phyloP scores from a whole-genome alignment of 306 rosid species.

The Acacia confusa region DNA sequence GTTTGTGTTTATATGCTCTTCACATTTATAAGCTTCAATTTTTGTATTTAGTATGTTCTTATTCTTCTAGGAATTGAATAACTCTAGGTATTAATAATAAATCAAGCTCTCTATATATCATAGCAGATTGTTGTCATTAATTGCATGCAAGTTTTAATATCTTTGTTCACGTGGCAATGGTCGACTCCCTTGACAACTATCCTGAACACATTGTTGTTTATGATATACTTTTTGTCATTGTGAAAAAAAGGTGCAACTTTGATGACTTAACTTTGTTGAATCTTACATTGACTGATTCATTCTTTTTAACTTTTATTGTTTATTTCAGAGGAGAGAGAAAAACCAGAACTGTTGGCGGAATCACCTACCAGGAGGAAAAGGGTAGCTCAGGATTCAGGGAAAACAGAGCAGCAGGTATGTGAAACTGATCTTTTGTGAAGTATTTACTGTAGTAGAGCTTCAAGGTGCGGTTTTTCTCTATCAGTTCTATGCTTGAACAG shows the following conservation, averaged over 20 bases:
- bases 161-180: not conserved
- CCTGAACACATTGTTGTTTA: constrained; percentile 13
- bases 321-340: constrained; percentile 88
- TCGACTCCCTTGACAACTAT: constrained; percentile 1
- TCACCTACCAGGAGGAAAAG: constrained; percentile 87
- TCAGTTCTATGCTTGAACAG: constrained; percentile 17
- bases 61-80: constrained; percentile 1
- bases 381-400: constrained; percentile 89
- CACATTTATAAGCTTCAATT: constrained; percentile 14
- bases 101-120: not conserved
- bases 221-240: constrained; percentile 13
- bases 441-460: not conserved
- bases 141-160: not conserved
- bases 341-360: constrained; percentile 93
- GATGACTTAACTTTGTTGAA: not conserved
- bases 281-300: not conserved
- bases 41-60: not conserved
- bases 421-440: not conserved
- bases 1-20: constrained; percentile 21
- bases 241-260: constrained; percentile 6
- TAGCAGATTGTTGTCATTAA: not conserved
- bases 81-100: not conserved
- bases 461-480: constrained; percentile 16
- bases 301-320: constrained; percentile 31
- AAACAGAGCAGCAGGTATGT: constrained; percentile 91